Percentiles rank a stretch among this genome's conserved stretches.
phyloP scores from a whole-genome alignment of 805 yeast species.

The Starmerella etchellsii region DNA sequence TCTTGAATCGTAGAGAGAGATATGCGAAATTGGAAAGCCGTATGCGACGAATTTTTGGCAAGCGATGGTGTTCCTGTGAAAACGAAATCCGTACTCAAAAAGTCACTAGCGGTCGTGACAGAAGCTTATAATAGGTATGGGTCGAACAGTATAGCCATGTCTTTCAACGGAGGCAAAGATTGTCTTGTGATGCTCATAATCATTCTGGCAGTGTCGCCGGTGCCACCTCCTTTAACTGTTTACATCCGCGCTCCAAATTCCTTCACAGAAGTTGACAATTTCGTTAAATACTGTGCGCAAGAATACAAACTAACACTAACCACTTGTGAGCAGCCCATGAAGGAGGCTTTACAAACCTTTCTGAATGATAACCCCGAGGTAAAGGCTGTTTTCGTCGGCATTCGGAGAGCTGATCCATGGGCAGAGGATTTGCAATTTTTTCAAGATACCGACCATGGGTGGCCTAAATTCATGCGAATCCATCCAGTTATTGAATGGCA shows the following conservation, averaged over 20 bases:
- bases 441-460: conserved; percentile 72
- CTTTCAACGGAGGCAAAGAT: conserved; percentile 95
- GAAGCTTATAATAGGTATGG: conserved; percentile 22
- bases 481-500: conserved; percentile 89
- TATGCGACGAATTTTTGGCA: conserved; percentile 3
- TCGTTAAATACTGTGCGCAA: conserved; percentile 43
- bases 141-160: conserved; percentile 38
- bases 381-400: conserved; percentile 76
- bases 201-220: conserved; percentile 41
- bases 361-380: conserved; percentile 40
- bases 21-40: background rate
- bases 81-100: conserved; percentile 21
- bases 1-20: too few relatives aligned
- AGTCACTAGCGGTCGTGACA: conserved; percentile 21
- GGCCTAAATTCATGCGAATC: conserved; percentile 78
- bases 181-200: conserved; percentile 78
- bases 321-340: conserved; percentile 35
- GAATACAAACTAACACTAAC: conserved; percentile 43
- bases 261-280: conserved; percentile 56
- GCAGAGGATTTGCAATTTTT: conserved; percentile 46
- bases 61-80: conserved; percentile 4
- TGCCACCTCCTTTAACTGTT: conserved; percentile 35
- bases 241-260: conserved; percentile 65
- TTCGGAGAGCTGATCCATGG: conserved; percentile 76
- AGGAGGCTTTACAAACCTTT: conserved; percentile 56